These are phyloP conservation scores for Macroventuria anomochaeta DNA, from an alignment of 2,329 filamentous ascomycete genomes.

Conservation along the genomic window DNA sequence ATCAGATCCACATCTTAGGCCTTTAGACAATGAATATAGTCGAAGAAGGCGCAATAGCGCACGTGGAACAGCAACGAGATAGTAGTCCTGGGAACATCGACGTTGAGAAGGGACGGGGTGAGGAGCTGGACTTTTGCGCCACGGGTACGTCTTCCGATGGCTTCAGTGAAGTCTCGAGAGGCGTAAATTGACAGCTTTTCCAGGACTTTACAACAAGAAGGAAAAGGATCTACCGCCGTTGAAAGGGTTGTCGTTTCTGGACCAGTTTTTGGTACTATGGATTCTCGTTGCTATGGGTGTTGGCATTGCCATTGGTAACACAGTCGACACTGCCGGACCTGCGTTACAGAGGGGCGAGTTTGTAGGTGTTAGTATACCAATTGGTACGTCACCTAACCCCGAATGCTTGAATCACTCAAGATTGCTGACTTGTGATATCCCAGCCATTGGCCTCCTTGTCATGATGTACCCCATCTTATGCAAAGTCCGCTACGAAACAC, in stretches of 20 bases:
- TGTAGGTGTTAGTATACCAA: constrained; percentile 72
- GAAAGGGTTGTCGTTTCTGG: constrained; percentile 53
- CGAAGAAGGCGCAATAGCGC: constrained; percentile 19
- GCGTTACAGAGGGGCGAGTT: constrained; percentile 74
- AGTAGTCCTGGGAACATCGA: constrained; percentile 10
- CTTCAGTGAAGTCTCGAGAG: background rate
- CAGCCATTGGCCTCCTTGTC: constrained; percentile 78
- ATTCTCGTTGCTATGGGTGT: constrained; percentile 80
- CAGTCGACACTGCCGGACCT: constrained; percentile 67
- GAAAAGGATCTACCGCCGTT: constrained; percentile 33
- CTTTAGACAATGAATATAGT: constrained; percentile 24
- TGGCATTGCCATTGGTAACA: constrained; percentile 78
- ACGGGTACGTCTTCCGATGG: constrained; percentile 1
- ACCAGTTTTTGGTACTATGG: constrained; percentile 61
- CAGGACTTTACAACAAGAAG: constrained; percentile 7
- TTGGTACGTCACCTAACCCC: constrained; percentile 55
- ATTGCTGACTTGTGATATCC: background rate
- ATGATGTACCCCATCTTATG: constrained; percentile 97
- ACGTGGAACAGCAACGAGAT: background rate
- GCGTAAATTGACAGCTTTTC: background rate
- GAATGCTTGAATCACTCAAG: background rate
- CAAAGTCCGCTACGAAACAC: constrained; percentile 79
- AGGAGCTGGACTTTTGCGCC: background rate
- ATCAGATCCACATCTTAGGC: background rate
- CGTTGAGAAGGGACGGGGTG: constrained; percentile 17